Evolutionary conservation across 1,284 basidiomycete species (phyloP), one percentile per base, ranked within the genome.

Genomic region (Microbotryomycetes sp.): DNA sequence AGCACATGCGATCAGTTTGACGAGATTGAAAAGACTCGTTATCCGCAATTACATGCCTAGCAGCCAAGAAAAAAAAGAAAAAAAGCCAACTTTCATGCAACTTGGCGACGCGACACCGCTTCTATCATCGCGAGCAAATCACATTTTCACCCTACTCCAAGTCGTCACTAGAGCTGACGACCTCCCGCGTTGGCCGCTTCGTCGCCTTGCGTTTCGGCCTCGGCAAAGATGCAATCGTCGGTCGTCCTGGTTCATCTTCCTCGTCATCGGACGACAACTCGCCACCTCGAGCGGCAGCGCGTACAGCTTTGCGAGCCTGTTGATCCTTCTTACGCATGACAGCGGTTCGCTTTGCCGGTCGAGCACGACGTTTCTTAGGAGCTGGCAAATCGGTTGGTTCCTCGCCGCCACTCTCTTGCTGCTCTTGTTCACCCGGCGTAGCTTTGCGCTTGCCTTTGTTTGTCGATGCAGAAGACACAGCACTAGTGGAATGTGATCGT

Each of bases 261-360:
- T 66, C 64, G 12, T 66, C 64, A 4, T 30, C 23, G 53, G 61
- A 66, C n/a, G 56, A 60, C 14, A 49, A 52, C 31, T 61, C 64
- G 22, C 53, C 64, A 16, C 51, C 54, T 22, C 26, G 61, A 1
- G 54, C 61, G n/a, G n/a, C n/a, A 1, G 61, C 61, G 9, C 61
- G 61, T 6, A 46, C 56, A 15, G 58, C 61, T 15, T 54, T 26
- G 5, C 23, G 36, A 25, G 30, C 53, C 29, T 66, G 23, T 3
- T 31, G 48, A 12, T 31, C 53, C 4, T 53, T 58, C 42, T 58
- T 56, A 25, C 62, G 54, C 4, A 56, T 58, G 3, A 60, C 59
- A 6, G 45, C 48, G 1, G 65, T 59, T 47, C 60, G 53, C 31
- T 64, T 64, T 59, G 22, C 4, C 7, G 32, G 19, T 22, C 2